These are phyloP conservation scores for Debaryomyces prosopidis DNA, from an alignment of 805 yeast species.

Conservation along the genomic window DNA sequence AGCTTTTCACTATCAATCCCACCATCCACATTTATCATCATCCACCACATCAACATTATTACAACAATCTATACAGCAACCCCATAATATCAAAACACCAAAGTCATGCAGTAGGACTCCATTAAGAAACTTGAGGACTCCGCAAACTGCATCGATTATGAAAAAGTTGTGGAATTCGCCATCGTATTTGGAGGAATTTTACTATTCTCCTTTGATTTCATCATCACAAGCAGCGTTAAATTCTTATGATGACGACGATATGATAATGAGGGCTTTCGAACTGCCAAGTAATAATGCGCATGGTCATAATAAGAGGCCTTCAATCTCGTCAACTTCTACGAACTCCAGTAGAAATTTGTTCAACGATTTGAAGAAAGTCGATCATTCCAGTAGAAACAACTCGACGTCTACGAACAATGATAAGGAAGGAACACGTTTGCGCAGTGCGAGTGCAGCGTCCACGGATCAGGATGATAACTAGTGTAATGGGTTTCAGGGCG, in stretches of 20 bases:
- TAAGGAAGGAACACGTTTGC: background rate
- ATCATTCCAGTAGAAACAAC: slow-evolving; percentile 4
- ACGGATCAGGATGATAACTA: background rate
- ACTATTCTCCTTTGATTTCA: slow-evolving; percentile 44
- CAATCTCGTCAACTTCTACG: slow-evolving; percentile 5
- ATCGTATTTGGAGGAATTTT: slow-evolving; percentile 65
- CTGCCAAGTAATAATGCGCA: slow-evolving; percentile 10
- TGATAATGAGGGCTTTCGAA: slow-evolving; percentile 43
- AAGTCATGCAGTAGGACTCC: slow-evolving; percentile 37
- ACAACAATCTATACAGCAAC: slow-evolving; percentile 6
- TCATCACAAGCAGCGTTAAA: slow-evolving; percentile 24
- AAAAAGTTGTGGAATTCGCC: slow-evolving; percentile 67
- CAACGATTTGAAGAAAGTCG: slow-evolving; percentile 19
- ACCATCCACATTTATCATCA: slow-evolving; percentile 3
- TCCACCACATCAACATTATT: slow-evolving; percentile 5
- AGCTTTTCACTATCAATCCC: slow-evolving; percentile 1
- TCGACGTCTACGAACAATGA: background rate
- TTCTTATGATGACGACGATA: slow-evolving; percentile 47
- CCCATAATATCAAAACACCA: slow-evolving; percentile 32
- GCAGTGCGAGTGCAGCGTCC: background rate
- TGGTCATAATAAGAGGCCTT: slow-evolving; percentile 5
- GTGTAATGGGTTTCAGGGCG: background rate
- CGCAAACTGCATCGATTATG: slow-evolving; percentile 45
- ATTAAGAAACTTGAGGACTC: slow-evolving; percentile 35
- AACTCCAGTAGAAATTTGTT: slow-evolving; percentile 19